These are phyloP conservation scores for Dothideomycetes sp. DNA, from an alignment of 2,329 filamentous ascomycete species.

Conservation along the genomic window DNA sequence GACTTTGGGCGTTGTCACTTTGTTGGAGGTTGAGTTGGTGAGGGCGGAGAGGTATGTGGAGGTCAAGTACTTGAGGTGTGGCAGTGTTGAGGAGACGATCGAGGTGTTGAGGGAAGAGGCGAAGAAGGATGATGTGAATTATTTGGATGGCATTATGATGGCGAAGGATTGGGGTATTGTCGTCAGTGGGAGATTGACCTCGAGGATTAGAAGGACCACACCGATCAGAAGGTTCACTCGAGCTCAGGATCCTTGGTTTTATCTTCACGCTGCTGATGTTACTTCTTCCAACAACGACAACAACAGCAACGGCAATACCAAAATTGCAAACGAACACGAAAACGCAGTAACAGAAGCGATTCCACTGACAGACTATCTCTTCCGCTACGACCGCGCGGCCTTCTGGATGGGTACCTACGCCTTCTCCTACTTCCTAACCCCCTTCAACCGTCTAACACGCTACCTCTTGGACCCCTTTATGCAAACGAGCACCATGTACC, in stretches of 20 bases:
- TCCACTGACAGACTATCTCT: constrained; percentile 57
- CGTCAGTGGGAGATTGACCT: constrained; percentile 36
- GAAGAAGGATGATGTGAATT: constrained; percentile 31
- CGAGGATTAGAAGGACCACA: constrained; percentile 15
- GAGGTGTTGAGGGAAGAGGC: constrained; percentile 30
- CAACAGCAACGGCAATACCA: background rate
- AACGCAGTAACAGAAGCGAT: constrained; percentile 41
- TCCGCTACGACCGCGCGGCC: constrained; percentile 60
- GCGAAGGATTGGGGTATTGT: constrained; percentile 34
- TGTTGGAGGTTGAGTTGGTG: constrained; percentile 41
- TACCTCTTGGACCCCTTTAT: constrained; percentile 53
- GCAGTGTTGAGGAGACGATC: constrained; percentile 34
- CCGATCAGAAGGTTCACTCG: constrained; percentile 30
- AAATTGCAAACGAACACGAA: background rate
- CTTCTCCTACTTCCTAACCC: constrained; percentile 51
- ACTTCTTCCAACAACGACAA: no score
- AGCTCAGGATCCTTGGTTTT: constrained; percentile 43
- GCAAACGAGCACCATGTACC: constrained; percentile 57
- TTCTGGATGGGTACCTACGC: constrained; percentile 59
- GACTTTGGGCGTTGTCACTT: constrained; percentile 55
- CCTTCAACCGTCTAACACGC: constrained; percentile 56
- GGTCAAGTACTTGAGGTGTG: constrained; percentile 38
- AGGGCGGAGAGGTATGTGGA: constrained; percentile 41
- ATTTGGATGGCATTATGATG: constrained; percentile 44
- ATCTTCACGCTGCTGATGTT: constrained; percentile 18